These are phyloP conservation scores for Melastoma malabathricum DNA, from an alignment of 345 rosid species.

Conservation along the genomic window DNA sequence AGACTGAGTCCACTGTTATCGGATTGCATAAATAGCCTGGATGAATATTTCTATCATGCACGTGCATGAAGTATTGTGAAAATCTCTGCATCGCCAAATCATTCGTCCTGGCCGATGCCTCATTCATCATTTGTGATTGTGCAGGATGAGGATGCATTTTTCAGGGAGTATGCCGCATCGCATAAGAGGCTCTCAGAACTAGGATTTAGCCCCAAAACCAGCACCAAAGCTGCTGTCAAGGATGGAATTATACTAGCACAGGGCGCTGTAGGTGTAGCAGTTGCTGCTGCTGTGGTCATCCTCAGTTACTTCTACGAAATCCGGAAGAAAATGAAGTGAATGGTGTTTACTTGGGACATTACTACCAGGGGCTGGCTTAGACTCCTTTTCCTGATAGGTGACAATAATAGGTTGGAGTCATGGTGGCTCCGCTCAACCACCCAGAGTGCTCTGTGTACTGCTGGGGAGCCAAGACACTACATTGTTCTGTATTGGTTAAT, in stretches of 20 bases:
- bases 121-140: slow-evolving; percentile 5
- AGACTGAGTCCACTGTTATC: no score
- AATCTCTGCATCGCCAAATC: background rate
- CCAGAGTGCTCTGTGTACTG: no score
- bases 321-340: slow-evolving; percentile 49
- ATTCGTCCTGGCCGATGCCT: background rate
- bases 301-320: slow-evolving; percentile 70
- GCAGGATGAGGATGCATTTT: slow-evolving; percentile 86
- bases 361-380: background rate
- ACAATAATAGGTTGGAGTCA: no score
- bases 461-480: no score
- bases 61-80: no score
- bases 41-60: no score
- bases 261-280: slow-evolving; percentile 68
- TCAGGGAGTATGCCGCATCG: slow-evolving; percentile 55
- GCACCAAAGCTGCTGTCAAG: slow-evolving; percentile 24
- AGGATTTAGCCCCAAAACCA: slow-evolving; percentile 42
- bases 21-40: no score
- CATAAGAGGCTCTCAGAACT: slow-evolving; percentile 92
- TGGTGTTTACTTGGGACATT: no score
- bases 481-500: no score
- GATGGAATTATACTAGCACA: slow-evolving; percentile 56
- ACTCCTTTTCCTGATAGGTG: no score
- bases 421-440: no score
- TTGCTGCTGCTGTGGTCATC: slow-evolving; percentile 74